Base-by-base conservation (phyloP, 2,329 filamentous ascomycete species). In the Eurotiales sp. region DNA sequence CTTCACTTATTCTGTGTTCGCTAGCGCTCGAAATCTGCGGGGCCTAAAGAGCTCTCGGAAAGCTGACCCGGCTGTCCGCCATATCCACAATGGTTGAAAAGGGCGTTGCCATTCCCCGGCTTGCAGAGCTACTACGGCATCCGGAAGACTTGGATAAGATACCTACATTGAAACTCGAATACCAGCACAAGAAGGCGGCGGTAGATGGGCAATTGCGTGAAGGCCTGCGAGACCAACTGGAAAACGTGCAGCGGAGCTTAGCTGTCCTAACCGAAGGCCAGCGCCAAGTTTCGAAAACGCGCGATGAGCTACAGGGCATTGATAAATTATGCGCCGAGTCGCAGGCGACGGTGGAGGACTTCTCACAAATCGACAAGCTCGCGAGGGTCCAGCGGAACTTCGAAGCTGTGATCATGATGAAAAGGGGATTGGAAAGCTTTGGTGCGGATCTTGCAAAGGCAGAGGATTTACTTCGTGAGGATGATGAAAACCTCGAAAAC, bases 91-190 rank as follows among this genome's bases (percentile, higher is more conserved):
- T 37, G 34, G 34, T 37, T 21, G 65, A 88, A 81, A 83, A 86
- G 82, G 76, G 74, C 52, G 73, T 78, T 56, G 81, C 82, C 42
- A 83, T 88, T 69, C 73, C 72, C 8, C 91, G 91, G 77, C 85
- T 99, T 69, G 84, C 90, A 59, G 92, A 97, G 77, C 83, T 97
- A 56, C 85, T 99, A 60, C 89, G 90, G 64, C 90, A 96, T 66
- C 90, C 93, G 3, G 93, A 99, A 68, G 93, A 99, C 73, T 85
- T 99, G 60, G 93, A 99, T 76, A 97, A 96, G 78, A 92, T 99
- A 64, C 78, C 85, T 47, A 84, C 84, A 42, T 80, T 99, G 66
- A 96, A 95, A 75, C 82, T 87, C 59, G 93, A 99, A 70, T 96
- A 97, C 74, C 83, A 84, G 60, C 89, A 93, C 65, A 97, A 96